Percentiles rank a stretch among this genome's conserved stretches.
These are phyloP conservation scores for Lasiosphaeris hirsuta DNA, from an alignment of 495 filamentous ascomycete species.

Conservation along the genomic window DNA sequence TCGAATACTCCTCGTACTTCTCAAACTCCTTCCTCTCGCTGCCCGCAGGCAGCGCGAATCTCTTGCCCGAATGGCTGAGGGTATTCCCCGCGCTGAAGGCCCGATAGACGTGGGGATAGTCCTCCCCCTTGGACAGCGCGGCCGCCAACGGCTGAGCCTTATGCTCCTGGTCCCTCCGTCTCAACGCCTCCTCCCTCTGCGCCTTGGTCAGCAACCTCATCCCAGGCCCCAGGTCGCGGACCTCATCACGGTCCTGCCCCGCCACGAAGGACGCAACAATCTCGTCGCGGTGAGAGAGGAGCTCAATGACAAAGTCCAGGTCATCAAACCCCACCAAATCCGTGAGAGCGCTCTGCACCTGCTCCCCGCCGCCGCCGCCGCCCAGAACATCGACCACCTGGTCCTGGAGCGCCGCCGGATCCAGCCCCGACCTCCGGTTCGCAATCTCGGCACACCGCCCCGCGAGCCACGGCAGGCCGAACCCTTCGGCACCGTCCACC, in stretches of 20 bases:
- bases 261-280: slow-evolving; percentile 44
- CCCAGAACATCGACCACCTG: slow-evolving; percentile 68
- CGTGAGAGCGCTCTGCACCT: slow-evolving; percentile 82
- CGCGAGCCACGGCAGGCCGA: slow-evolving; percentile 59
- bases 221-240: slow-evolving; percentile 44
- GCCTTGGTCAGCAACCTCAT: slow-evolving; percentile 66
- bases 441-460: slow-evolving; percentile 61
- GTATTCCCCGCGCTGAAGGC: slow-evolving; percentile 77
- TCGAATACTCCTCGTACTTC: slow-evolving; percentile 82
- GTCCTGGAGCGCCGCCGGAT: slow-evolving; percentile 58
- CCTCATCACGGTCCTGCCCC: slow-evolving; percentile 36
- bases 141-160: slow-evolving; percentile 70
- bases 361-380: slow-evolving; percentile 68
- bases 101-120: slow-evolving; percentile 94
- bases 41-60: slow-evolving; percentile 70
- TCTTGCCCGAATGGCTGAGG: slow-evolving; percentile 67
- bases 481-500: slow-evolving; percentile 24
- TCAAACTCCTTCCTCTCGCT: slow-evolving; percentile 52
- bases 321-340: slow-evolving; percentile 93
- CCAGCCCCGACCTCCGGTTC: slow-evolving; percentile 57
- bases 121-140: slow-evolving; percentile 53
- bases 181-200: slow-evolving; percentile 73
- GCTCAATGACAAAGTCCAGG: slow-evolving; percentile 80
- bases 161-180: slow-evolving; percentile 73
- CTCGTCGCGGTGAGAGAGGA: slow-evolving; percentile 69